These are phyloP conservation scores for Marchantia polymorpha DNA, from an alignment of 225 moss, liverwort and hornwort species.

Conservation along the genomic window DNA sequence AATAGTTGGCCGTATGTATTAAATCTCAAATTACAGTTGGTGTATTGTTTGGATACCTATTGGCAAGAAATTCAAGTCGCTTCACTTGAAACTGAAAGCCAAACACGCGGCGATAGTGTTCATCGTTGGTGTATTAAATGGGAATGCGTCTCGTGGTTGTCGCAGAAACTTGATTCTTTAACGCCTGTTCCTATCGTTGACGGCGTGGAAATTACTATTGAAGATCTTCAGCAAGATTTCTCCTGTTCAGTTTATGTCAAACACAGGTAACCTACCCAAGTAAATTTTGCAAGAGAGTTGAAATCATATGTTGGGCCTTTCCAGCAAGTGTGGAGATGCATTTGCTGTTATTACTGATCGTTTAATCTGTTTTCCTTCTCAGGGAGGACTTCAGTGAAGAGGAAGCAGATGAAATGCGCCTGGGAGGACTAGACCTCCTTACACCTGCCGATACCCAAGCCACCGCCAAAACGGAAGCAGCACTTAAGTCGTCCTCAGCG, in stretches of 20 bases:
- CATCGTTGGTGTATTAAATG: not conserved
- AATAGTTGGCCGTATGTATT: no score
- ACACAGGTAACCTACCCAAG: conserved; percentile 59
- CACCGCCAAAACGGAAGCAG: conserved; percentile 6
- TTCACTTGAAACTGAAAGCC: no score
- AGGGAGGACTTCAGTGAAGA: conserved; percentile 87
- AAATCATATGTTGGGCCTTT: not conserved
- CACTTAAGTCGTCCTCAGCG: not conserved
- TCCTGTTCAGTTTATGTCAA: conserved; percentile 83
- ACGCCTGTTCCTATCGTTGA: conserved; percentile 66
- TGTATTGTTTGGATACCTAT: no score
- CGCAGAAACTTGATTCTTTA: conserved; percentile 67
- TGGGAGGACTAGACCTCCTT: conserved; percentile 54
- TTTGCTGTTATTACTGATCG: not conserved
- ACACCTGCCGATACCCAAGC: conserved; percentile 17
- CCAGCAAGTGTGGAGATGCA: no score
- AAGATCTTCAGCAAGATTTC: conserved; percentile 95
- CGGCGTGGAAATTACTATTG: conserved; percentile 72
- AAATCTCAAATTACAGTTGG: no score
- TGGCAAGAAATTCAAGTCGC: no score
- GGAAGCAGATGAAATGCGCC: conserved; percentile 66
- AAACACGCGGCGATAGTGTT: no score
- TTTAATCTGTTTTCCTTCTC: not conserved
- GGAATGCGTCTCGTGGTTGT: not conserved
- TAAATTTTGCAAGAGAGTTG: not conserved